Conservation (phyloP, 129 eudicot species). For the Dittrichia graveolens region DNA sequence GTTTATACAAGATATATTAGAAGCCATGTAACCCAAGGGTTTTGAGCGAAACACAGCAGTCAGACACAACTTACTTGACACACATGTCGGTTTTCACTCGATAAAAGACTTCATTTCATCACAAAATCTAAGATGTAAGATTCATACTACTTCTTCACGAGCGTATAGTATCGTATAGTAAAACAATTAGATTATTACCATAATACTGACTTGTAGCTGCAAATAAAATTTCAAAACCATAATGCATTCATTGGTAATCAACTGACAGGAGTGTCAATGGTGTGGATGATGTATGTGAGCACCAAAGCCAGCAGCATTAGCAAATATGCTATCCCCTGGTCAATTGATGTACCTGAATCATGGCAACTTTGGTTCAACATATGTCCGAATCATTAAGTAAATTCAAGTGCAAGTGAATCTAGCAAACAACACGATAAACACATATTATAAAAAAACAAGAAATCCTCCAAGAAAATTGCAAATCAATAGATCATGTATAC, state of each 20-base stretch:
- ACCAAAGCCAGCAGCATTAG: slow-evolving; percentile 74
- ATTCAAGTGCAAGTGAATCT: background rate
- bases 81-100: background rate
- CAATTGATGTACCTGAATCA: slow-evolving; percentile 57
- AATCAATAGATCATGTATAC: background rate
- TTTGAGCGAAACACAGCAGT: slow-evolving; percentile 4
- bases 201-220: slow-evolving; percentile 3
- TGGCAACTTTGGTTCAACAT: slow-evolving; percentile 11
- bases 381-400: background rate
- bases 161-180: background rate
- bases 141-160: slow-evolving; percentile 19
- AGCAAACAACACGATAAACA: background rate
- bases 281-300: slow-evolving; percentile 74
- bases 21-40: background rate
- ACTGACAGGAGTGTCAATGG: slow-evolving; percentile 44
- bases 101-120: background rate
- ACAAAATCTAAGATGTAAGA: background rate
- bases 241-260: slow-evolving; percentile 6
- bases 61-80: background rate
- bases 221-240: background rate
- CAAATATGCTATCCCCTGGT: slow-evolving; percentile 71
- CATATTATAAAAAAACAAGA: background rate
- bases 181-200: slow-evolving; percentile 12
- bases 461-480: slow-evolving; percentile 4
- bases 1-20: slow-evolving; percentile 16